Conservation (phyloP, 495 filamentous ascomycete species). For the Aspergillus affinis region DNA sequence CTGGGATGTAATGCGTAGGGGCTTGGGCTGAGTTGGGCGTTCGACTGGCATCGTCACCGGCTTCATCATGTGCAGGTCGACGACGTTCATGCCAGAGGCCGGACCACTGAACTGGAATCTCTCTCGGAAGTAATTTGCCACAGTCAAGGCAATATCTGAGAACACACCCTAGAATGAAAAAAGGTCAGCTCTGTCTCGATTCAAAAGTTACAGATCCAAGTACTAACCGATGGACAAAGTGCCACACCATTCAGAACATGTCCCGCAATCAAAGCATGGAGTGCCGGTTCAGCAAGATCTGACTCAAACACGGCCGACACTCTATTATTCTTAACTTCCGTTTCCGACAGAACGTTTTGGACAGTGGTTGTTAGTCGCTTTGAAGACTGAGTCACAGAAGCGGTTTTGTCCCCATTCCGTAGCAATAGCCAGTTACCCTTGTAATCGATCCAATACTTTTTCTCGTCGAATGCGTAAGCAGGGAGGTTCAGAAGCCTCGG, state of each 20-base stretch:
- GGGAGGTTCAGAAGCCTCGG: slow-evolving; percentile 62
- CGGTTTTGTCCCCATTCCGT: slow-evolving; percentile 18
- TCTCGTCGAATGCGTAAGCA: slow-evolving; percentile 51
- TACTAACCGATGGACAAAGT: slow-evolving; percentile 51
- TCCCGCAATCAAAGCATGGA: slow-evolving; percentile 59
- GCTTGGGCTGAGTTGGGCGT: slow-evolving; percentile 31
- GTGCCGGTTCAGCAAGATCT: slow-evolving; percentile 57
- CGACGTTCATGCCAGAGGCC: slow-evolving; percentile 53
- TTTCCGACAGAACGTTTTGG: slow-evolving; percentile 46
- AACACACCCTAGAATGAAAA: slow-evolving; percentile 55
- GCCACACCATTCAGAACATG: slow-evolving; percentile 65
- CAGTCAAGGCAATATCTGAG: slow-evolving; percentile 71
- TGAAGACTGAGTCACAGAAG: neutral
- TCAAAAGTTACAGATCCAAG: neutral
- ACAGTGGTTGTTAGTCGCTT: slow-evolving; percentile 33
- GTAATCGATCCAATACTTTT: slow-evolving; percentile 48
- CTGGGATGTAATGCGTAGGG: slow-evolving; percentile 36
- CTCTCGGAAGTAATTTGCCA: slow-evolving; percentile 63
- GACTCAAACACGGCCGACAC: slow-evolving; percentile 62
- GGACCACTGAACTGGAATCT: slow-evolving; percentile 48
- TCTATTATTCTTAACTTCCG: slow-evolving; percentile 50
- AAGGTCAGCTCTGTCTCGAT: neutral
- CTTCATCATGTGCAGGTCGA: slow-evolving; percentile 64
- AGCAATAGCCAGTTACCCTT: slow-evolving; percentile 31
- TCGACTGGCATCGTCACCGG: slow-evolving; percentile 58